Percentiles rank a stretch among this genome's conserved stretches.
These are phyloP conservation scores for Pistacia atlantica DNA, from an alignment of 345 rosid genomes.

Conservation along the genomic window DNA sequence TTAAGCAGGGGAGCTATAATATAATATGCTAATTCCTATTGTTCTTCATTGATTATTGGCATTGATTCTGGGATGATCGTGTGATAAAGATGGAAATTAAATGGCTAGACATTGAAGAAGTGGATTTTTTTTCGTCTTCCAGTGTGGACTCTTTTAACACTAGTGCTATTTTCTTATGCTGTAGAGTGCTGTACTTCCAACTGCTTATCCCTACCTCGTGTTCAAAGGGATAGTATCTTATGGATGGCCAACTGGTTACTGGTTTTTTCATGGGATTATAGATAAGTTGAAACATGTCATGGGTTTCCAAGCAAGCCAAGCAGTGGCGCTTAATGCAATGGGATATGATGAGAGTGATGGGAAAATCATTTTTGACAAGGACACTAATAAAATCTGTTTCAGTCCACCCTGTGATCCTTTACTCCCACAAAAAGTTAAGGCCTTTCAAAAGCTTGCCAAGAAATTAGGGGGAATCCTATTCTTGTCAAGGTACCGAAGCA, in stretches of 20 bases:
- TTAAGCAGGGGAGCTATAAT: too few relatives aligned
- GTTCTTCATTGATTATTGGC: too few relatives aligned
- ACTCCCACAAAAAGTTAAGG: conserved; percentile 31
- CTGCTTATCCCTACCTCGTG: conserved; percentile 39
- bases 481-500: conserved; percentile 46
- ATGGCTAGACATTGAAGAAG: neutral
- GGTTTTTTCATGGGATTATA: conserved; percentile 42
- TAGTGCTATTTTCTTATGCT: neutral
- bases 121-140: neutral
- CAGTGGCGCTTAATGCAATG: conserved; percentile 38
- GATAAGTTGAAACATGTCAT: conserved; percentile 33
- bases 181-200: conserved; percentile 48
- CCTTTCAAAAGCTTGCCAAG: conserved; percentile 44
- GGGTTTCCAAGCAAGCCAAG: conserved; percentile 35
- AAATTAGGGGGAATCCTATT: conserved; percentile 50
- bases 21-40: too few relatives aligned
- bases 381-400: conserved; percentile 33
- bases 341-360: conserved; percentile 49
- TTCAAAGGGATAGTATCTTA: conserved; percentile 46
- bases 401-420: conserved; percentile 39
- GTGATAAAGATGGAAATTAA: too few relatives aligned
- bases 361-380: conserved; percentile 28
- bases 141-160: neutral
- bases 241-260: conserved; percentile 46
- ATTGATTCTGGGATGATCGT: too few relatives aligned